These are phyloP conservation scores for Ceratobasidium sp. DNA, from an alignment of 1,284 basidiomycete species.

Conservation along the genomic window DNA sequence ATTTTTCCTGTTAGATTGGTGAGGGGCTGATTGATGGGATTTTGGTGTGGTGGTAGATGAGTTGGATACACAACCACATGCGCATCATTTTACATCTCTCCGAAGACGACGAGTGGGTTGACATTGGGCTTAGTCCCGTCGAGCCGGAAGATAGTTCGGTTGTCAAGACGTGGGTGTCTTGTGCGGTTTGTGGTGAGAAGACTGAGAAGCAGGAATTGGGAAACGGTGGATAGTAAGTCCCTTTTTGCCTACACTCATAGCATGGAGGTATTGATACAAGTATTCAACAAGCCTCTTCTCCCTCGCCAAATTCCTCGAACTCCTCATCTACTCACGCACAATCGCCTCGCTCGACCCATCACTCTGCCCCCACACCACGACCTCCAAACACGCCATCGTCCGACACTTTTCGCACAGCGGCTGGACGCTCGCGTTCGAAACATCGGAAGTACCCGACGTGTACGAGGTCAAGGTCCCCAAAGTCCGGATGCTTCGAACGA, in stretches of 20 bases:
- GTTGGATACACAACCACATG: slow-evolving; percentile 41
- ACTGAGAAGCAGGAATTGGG: slow-evolving; percentile 63
- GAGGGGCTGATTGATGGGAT: no score
- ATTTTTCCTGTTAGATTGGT: no score
- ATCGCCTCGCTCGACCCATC: slow-evolving; percentile 62
- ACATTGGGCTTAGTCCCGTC: slow-evolving; percentile 30
- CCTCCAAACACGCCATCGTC: slow-evolving; percentile 62
- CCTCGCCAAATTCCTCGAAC: slow-evolving; percentile 76
- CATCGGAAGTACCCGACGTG: slow-evolving; percentile 67
- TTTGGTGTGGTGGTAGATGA: slow-evolving; percentile 7
- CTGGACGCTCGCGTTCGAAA: slow-evolving; percentile 64
- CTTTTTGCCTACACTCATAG: no score
- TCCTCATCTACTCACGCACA: slow-evolving; percentile 71
- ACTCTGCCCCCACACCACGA: slow-evolving; percentile 70
- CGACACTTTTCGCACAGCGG: slow-evolving; percentile 66
- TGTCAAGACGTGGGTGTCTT: slow-evolving; percentile 70
- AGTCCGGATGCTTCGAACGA: slow-evolving; percentile 39
- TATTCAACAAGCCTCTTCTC: slow-evolving; percentile 70
- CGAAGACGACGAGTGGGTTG: slow-evolving; percentile 43
- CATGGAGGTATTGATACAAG: no score
- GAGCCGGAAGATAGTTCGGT: slow-evolving; percentile 51
- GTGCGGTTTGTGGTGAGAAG: slow-evolving; percentile 66
- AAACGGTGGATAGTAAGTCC: slow-evolving; percentile 71
- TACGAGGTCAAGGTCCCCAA: slow-evolving; percentile 72
- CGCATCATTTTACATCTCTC: slow-evolving; percentile 14